Evolutionary conservation across 345 rosid species (phyloP), one percentile per base, ranked within the genome.

Genomic region (Eucalyptus albens): DNA sequence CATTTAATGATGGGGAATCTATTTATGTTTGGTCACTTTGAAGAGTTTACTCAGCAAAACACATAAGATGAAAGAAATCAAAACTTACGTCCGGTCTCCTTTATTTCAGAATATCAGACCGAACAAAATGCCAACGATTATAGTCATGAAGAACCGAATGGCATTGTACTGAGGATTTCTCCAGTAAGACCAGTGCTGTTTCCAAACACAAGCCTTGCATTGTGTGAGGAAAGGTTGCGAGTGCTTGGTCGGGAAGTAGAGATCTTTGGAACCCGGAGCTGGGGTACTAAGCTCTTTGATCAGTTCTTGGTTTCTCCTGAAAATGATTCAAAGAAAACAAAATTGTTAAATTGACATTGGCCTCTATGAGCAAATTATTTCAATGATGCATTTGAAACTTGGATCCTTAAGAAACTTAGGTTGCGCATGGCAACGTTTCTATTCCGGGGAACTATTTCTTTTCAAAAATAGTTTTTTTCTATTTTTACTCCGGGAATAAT

Each of bases 101-200:
- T 72, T 37, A 9, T 72, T 72, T 15, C 26, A 72, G 82, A 72
- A 72, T 37, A 72, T 72, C 44, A 37, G 21, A 17, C 82, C 27
- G 40, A 72, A 72, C 82, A 72, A 72, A 37, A 72, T 6, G 13
- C 82, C 82, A 6, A 72, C 40, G 45, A 37, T 42, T 17, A 37
- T 72, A 8, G 82, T 72, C 82, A 72, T 72, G 82, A 72, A 72
- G 82, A 72, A 94, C 86, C 98, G 90, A 27, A 94, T 92, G 51
- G 95, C 98, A 67, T 94, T 96, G 87, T 95, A 96, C 55, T 92
- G 94, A 87, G 97, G 92, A 91, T 96, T 89, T 87, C 98, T 93
- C 97, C 97, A 96, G 72, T 95, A 93, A 49, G 98, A 96, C 93
- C 91, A 91, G 33, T 91, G 92, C 62, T 92, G 95, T 90, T 96